Base-by-base conservation (phyloP, 768 basidiomycete species). In the Pilatotrama ljubarskyi region DNA sequence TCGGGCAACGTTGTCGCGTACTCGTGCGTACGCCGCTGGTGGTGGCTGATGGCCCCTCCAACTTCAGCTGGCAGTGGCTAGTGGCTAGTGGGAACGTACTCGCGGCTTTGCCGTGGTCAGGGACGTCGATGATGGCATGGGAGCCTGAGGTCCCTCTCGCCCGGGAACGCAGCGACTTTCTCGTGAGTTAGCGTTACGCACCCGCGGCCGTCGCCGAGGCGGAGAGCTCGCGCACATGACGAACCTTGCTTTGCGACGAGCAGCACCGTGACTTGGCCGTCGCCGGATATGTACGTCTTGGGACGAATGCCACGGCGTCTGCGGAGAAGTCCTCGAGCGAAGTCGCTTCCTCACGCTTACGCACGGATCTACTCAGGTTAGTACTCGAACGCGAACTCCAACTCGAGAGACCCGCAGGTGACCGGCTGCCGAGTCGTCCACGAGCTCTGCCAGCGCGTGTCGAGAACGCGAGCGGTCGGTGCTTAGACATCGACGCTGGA, bases 141-240 rank as follows among this genome's bases (percentile, higher is more conserved):
- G 22, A n/a, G 48, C 32, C n/a, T n/a, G n/a, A n/a, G 29, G 29
- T 32, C 32, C 50, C 50, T 35, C 35, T 22, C 35, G 8, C 50
- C 36, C 26, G 52, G 52, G 42, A n/a, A 41, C 52, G 24, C 10
- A 15, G n/a, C 17, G 22, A 22, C 51, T 35, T 44, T 44, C 41
- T 14, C 18, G 52, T 54, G 32, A 42, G 32, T 26, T 54, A 35
- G 52, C 52, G 41, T 44, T 43, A 14, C 52, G 41, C 52, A n/a
- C 41, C 26, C 35, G 26, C 52, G 52, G 41, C 41, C n/a, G 1
- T 29, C 42, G 52, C 41, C 41, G 41, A 32, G 38, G 38, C 13
- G 13, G 38, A 40, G 38, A 20, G n/a, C 43, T 14, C 18, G 24
- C 7, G 15, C 14, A 24, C 24, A 29, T 49, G 48, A 48, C 47